These are phyloP conservation scores for Triangularia setosa DNA, from an alignment of 2,329 filamentous ascomycete species.

Conservation along the genomic window DNA sequence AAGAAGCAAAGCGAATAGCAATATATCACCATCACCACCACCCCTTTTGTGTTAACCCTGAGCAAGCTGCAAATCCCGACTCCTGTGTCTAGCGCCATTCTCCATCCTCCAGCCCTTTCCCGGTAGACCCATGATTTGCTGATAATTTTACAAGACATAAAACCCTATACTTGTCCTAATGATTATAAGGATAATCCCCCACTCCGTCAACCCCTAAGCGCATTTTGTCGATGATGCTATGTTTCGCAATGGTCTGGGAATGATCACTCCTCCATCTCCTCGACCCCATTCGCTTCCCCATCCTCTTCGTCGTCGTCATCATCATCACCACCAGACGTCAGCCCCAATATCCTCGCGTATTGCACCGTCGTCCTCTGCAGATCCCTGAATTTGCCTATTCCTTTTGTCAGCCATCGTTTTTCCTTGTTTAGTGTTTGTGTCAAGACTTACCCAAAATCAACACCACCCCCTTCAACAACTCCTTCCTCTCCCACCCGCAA, in stretches of 20 bases:
- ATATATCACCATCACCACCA: not conserved
- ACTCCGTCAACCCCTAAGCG: too few species aligned
- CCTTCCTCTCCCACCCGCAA: slow-evolving; percentile 86
- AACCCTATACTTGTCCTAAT: not conserved
- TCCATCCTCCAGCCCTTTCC: not conserved
- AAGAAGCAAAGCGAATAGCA: not conserved
- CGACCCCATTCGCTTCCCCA: slow-evolving; percentile 4
- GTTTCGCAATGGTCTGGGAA: not conserved
- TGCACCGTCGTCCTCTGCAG: slow-evolving; percentile 92
- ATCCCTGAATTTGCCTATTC: slow-evolving; percentile 87
- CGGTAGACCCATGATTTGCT: not conserved
- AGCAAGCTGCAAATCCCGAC: too few species aligned
- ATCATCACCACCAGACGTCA: slow-evolving; percentile 48
- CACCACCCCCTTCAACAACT: slow-evolving; percentile 85
- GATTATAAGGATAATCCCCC: not conserved
- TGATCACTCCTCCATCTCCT: not conserved
- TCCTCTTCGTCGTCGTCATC: slow-evolving; percentile 37
- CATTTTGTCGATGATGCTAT: too few species aligned
- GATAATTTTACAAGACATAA: not conserved
- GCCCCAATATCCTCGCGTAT: slow-evolving; percentile 78
- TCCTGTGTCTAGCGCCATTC: not conserved
- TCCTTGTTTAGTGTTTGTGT: too few species aligned
- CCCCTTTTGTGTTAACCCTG: not conserved
- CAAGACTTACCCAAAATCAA: slow-evolving; percentile 78
- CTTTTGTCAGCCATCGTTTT: not conserved